Conservation (phyloP, 1,284 basidiomycete species). For the Afroboletus lepidellus region DNA sequence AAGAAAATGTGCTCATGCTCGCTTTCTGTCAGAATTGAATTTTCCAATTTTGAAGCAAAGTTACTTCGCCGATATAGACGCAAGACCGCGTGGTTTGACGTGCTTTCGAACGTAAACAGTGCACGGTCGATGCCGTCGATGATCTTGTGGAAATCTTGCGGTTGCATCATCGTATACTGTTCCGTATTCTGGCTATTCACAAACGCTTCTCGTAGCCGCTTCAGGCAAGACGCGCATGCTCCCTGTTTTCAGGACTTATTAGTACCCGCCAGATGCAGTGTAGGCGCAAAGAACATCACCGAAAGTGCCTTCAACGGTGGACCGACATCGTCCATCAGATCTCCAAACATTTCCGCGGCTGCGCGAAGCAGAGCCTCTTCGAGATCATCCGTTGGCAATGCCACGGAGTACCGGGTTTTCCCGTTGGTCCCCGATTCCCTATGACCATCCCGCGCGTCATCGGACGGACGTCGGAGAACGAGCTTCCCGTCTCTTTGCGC, state of each 20-base stretch:
- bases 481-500: constrained; percentile 60
- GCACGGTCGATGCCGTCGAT: constrained; percentile 67
- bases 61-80: constrained; percentile 67
- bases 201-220: constrained; percentile 64
- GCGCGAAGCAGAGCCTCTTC: constrained; percentile 62
- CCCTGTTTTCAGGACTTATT: constrained; percentile 39
- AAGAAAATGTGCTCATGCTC: constrained; percentile 73
- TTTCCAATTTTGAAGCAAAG: constrained; percentile 38
- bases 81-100: constrained; percentile 79
- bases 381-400: constrained; percentile 39
- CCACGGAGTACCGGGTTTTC: constrained; percentile 13
- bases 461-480: constrained; percentile 31
- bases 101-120: constrained; percentile 74
- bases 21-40: constrained; percentile 42
- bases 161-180: constrained; percentile 37
- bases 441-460: constrained; percentile 21
- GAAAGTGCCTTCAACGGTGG: constrained; percentile 75
- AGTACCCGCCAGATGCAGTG: constrained; percentile 3
- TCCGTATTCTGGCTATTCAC: constrained; percentile 34
- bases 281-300: constrained; percentile 43
- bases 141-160: constrained; percentile 62
- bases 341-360: constrained; percentile 77
- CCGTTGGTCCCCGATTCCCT: constrained; percentile 3
- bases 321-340: constrained; percentile 81
- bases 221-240: constrained; percentile 58